Conservation (phyloP, 345 rosid species). For the Lumnitzera littorea region DNA sequence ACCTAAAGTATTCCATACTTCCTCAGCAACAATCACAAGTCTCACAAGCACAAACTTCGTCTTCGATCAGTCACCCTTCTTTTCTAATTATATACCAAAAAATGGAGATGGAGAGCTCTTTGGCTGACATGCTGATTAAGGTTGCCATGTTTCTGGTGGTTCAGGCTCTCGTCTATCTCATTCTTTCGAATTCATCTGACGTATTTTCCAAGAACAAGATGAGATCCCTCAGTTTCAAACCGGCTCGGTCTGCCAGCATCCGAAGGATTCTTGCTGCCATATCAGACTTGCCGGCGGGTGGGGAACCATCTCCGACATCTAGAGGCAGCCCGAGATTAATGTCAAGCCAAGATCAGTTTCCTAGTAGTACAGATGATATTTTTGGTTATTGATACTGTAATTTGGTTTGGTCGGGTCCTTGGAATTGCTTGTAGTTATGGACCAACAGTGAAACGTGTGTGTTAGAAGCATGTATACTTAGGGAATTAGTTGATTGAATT, state of each 20-base stretch:
- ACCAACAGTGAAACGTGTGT: too few species aligned
- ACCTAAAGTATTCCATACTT: too few species aligned
- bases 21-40: too few species aligned
- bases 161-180: constrained; percentile 56
- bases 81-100: background rate
- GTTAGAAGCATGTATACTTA: too few species aligned
- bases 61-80: too few species aligned
- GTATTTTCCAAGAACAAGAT: constrained; percentile 36
- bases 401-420: too few species aligned
- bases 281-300: constrained; percentile 33
- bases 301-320: constrained; percentile 31
- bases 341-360: too few species aligned
- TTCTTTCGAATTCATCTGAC: constrained; percentile 51
- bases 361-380: too few species aligned
- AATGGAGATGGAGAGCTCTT: constrained; percentile 27
- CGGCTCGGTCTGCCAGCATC: constrained; percentile 45
- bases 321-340: background rate
- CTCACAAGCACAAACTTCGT: too few species aligned
- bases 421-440: too few species aligned
- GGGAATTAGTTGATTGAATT: too few species aligned
- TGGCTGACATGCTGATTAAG: constrained; percentile 38
- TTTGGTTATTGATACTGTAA: too few species aligned
- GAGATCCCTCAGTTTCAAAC: constrained; percentile 34
- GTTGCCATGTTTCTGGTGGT: constrained; percentile 33
- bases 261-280: constrained; percentile 31